These are phyloP conservation scores for Darksidea phi DNA, from an alignment of 495 filamentous ascomycete species.

Conservation along the genomic window DNA sequence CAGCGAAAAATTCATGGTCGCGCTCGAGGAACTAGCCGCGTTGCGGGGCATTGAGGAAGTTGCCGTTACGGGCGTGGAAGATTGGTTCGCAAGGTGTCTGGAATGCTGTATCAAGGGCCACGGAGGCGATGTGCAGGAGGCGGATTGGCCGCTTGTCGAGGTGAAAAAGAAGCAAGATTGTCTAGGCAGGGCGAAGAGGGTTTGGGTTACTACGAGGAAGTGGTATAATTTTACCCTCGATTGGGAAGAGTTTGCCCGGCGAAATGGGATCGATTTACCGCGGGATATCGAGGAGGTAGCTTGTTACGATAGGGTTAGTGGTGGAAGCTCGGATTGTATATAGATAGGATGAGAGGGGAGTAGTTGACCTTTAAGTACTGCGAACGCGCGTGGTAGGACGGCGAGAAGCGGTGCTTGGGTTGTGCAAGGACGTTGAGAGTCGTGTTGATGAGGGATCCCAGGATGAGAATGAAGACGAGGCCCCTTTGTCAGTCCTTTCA, in stretches of 20 bases:
- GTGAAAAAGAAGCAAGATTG: neutral
- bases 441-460: no score
- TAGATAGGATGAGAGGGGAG: no score
- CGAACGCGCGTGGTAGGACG: neutral
- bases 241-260: slow-evolving; percentile 16
- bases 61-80: slow-evolving; percentile 3
- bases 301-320: no score
- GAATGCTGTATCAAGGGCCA: slow-evolving; percentile 17
- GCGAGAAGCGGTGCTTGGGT: no score
- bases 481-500: no score
- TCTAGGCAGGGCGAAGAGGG: slow-evolving; percentile 1
- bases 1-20: neutral
- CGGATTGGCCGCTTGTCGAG: slow-evolving; percentile 11
- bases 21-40: slow-evolving; percentile 2
- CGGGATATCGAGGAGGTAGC: no score
- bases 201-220: neutral
- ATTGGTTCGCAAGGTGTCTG: slow-evolving; percentile 15
- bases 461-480: no score
- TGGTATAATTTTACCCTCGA: slow-evolving; percentile 10
- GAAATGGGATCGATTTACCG: slow-evolving; percentile 9
- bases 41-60: slow-evolving; percentile 17
- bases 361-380: neutral
- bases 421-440: no score
- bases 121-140: slow-evolving; percentile 9
- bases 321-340: neutral